Base-by-base conservation (phyloP, 2,329 filamentous ascomycete genomes). In the Cercospora sesami region DNA sequence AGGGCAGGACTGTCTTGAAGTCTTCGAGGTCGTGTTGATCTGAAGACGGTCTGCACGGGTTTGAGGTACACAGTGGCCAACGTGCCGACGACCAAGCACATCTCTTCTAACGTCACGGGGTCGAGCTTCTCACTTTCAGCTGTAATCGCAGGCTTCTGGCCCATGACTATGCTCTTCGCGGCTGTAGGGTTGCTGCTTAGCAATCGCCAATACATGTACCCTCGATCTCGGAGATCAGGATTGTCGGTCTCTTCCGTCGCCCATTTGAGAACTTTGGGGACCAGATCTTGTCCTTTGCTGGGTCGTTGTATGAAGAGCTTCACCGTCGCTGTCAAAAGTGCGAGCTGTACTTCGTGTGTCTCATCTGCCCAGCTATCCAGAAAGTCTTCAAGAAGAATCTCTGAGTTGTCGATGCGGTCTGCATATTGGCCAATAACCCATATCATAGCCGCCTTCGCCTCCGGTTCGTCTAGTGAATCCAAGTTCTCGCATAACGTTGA, bases 341-440 rank as follows among this genome's bases (percentile, higher is more conserved):
- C 93, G 5, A 99, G 86, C 78, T 99, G 95, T 3, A 99, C 95
- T 79, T 99, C 95, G 16, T 97, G 91, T 0, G 94, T 91, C 80
- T 99, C 95, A 74, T 99, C 95, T 30, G 91, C 87, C 81, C 98
- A 99, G 0, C 92, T 91, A 77, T 94, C 94, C 8, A 99, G 80
- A 79, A 98, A 99, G 79, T 99, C 95, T 75, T 99, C 94, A 8
- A 99, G 86, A 2, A 99, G 85, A 0, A 91, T 92, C 74, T 98
- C 95, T 16, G 92, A 95, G 79, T 99, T 98, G 78, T 99, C 95
- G 74, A 99, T 99, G 55, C 95, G 90, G 77, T 96, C 93, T 9
- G 95, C 95, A 76, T 99, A 99, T 79, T 99, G 93, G 2, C 95
- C 95, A 78, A 99, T 99, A 39, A 99, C 95, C 95, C 95, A 99